Conservation (phyloP, 2,329 filamentous ascomycete genomes). For the Penicillium glabrum region DNA sequence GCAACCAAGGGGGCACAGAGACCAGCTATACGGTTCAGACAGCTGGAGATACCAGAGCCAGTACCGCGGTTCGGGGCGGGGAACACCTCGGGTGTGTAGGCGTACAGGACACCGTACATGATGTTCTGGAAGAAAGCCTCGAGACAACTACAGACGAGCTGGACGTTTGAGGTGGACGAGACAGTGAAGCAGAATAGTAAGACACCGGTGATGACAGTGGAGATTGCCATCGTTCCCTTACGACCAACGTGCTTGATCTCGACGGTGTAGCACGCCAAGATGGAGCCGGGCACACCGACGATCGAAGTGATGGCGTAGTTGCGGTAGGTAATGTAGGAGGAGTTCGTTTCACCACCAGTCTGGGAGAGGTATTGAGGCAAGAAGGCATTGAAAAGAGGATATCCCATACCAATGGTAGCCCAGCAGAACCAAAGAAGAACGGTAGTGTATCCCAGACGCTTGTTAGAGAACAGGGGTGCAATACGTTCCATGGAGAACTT, state of each 20-base stretch:
- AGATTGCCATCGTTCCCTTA: conserved; percentile 57
- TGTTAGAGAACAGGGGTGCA: conserved; percentile 58
- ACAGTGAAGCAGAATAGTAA: conserved; percentile 58
- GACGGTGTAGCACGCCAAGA: conserved; percentile 73
- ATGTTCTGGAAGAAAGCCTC: conserved; percentile 59
- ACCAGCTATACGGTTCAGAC: conserved; percentile 46
- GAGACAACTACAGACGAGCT: conserved; percentile 53
- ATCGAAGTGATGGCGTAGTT: conserved; percentile 81
- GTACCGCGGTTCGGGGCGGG: conserved; percentile 57
- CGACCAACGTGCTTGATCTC: conserved; percentile 64
- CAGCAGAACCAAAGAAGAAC: conserved; percentile 73
- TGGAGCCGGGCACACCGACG: conserved; percentile 71
- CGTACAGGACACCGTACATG: conserved; percentile 59
- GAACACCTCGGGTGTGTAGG: conserved; percentile 61
- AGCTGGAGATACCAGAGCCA: conserved; percentile 51
- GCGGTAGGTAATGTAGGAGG: conserved; percentile 59
- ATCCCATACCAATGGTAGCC: conserved; percentile 81
- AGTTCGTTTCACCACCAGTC: conserved; percentile 56
- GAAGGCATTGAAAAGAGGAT: conserved; percentile 86
- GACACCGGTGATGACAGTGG: conserved; percentile 53
- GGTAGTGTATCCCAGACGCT: conserved; percentile 50
- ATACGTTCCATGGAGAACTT: conserved; percentile 68
- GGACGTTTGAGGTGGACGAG: conserved; percentile 47
- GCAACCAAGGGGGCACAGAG: conserved; percentile 48
- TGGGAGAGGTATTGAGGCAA: conserved; percentile 78